Evolutionary conservation across 2,329 filamentous ascomycete species (phyloP), one percentile per base, ranked within the genome.

Genomic region (Aureobasidium sp.): DNA sequence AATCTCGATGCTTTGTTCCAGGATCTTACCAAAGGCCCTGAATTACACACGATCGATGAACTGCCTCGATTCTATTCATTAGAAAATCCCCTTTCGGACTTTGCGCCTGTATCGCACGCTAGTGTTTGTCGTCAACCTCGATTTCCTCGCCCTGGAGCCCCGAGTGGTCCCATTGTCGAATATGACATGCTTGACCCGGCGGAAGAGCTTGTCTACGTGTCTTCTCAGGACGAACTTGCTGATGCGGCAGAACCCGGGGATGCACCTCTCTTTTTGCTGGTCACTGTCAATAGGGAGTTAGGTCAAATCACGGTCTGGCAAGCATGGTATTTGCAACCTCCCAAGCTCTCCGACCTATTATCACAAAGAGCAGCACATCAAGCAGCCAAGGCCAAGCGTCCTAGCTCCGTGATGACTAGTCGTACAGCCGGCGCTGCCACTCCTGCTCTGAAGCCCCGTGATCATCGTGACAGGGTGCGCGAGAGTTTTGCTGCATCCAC

Each of bases 251-350:
- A 81, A 34, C 79, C 80, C 20, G 67, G 68, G 29, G 69, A 75
- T 62, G 72, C 73, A 48, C 72, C 76, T 34, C 76, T 97, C 29
- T 82, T 89, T 12, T 77, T 97, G 62, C 87, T 90, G 12, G 83
- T 97, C 56, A 97, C 93, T 0, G 80, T 88, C 65, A 96, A 97
- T 70, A 79, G 85, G 61, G 87, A 90, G 66, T 85, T 85, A 3
- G 88, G 85, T 67, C 82, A 86, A 68, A 91, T 95, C 71, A 94
- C 87, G 2, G 80, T 97, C 49, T 97, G 93, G 93, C 87, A 86
- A 63, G 82, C 92, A 58, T 83, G 85, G 48, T 96, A 96, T 71
- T 79, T 91, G 59, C 82, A 87, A 34, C 86, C 87, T 64, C 85
- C 88, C 65, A 82, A 71, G 68, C 79, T 79, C 56, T 74, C 74